Evolutionary conservation across 2,329 filamentous ascomycete species (phyloP).

Genomic region (Penicillium oxalicum): DNA sequence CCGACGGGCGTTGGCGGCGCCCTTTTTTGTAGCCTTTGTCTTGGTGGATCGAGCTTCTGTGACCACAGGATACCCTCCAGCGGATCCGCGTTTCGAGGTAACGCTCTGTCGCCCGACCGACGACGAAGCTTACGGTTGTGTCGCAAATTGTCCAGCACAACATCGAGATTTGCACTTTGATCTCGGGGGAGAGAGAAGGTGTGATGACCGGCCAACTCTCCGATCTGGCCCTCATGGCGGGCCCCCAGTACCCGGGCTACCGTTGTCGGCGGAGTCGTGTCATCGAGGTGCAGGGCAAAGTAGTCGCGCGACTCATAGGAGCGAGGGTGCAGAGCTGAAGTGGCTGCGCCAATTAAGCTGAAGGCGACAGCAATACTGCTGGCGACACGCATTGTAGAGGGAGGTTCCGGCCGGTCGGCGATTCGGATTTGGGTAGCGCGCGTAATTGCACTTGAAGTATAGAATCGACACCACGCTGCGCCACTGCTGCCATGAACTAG

Average conservation of each 20-base stretch:
- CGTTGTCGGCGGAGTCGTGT: conserved; percentile 56
- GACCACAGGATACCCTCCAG: conserved; percentile 71
- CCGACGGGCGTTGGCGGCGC: conserved; percentile 31
- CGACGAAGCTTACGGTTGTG: conserved; percentile 58
- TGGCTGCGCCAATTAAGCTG: conserved; percentile 39
- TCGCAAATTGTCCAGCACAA: conserved; percentile 48
- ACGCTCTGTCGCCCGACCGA: conserved; percentile 20
- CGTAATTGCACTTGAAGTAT: conserved; percentile 10
- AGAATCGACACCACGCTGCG: background rate
- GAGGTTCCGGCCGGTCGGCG: conserved; percentile 2
- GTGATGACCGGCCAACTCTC: conserved; percentile 73
- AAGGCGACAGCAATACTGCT: conserved; percentile 44
- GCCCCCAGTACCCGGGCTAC: conserved; percentile 70
- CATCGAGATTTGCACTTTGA: conserved; percentile 50
- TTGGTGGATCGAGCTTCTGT: conserved; percentile 64
- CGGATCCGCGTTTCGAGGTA: conserved; percentile 39
- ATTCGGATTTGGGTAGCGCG: conserved; percentile 3
- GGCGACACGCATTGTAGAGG: conserved; percentile 19
- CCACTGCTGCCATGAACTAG: conserved; percentile 17
- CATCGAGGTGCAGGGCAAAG: conserved; percentile 80
- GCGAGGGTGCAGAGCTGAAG: conserved; percentile 51
- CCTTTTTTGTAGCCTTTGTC: conserved; percentile 58
- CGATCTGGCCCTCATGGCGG: conserved; percentile 72
- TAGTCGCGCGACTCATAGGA: conserved; percentile 81
- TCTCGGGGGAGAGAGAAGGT: conserved; percentile 67